Base-by-base conservation (phyloP, 164 flowering plant species). In the Kalanchoe fedtschenkoi region DNA sequence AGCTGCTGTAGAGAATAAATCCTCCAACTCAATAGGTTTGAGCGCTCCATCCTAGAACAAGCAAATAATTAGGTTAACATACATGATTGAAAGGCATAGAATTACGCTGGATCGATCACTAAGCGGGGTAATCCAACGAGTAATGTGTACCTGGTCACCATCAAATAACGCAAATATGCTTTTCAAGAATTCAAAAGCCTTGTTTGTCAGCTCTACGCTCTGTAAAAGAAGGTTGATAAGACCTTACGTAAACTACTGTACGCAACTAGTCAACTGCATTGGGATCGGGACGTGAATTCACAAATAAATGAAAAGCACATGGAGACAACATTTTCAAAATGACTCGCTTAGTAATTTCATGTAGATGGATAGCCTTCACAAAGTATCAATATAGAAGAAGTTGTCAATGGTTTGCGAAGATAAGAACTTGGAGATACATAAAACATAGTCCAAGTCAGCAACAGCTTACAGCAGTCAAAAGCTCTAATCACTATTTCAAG, bases 121-220 rank as follows among this genome's bases (percentile, higher is more conserved):
- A 24, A 4, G 26, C 16, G 24, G 30, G 22, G 1, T 47, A 47
- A 6, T 14, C 56, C 61, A 63, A 66, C 53, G 53, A 70, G 85
- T 80, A 53, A 34, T 64, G 24, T 26, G 21, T 28, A 92, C 98
- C 59, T 66, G 59, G 73, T 84, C 88, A 66, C 62, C 65, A 66
- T 89, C 95, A 68, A 78, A 89, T 65, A 76, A 58, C 55, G 64
- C 66, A 72, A 87, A 88, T 62, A 80, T 76, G 54, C 76, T 77
- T 63, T 63, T 81, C 64, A 91, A 67, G 65, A 79, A 91, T 5
- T 84, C 95, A 34, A 86, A 54, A 42, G 89, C 92, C 65, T 89
- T 96, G 73, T 61, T 77, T 61, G 97, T 78, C 71, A 89, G 79
- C 85, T 91, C 98, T 80, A 84, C 86, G 66, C 88, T 85, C 98